Conservation (phyloP, 345 rosid genomes). For the Pugionium dolabratum region DNA sequence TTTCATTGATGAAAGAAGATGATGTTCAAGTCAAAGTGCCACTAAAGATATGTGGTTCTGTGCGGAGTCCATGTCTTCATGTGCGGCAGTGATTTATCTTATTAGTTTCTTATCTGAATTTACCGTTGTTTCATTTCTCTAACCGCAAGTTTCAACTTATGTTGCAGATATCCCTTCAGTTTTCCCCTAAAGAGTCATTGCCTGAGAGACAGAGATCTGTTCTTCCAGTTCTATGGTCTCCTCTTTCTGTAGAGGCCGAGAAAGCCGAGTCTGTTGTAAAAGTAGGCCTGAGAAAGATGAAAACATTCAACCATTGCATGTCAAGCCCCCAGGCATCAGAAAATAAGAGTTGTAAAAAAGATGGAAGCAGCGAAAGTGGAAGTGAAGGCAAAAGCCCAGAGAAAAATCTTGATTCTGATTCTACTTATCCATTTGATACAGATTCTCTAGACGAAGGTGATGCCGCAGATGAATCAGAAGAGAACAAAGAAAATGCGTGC, state of each 20-base stretch:
- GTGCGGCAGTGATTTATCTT: conserved; percentile 19
- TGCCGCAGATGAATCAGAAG: conserved; percentile 83
- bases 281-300: conserved; percentile 87
- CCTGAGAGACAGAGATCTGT: conserved; percentile 36
- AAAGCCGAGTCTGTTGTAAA: conserved; percentile 86
- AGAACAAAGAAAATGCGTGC: conserved; percentile 52
- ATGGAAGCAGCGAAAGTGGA: conserved; percentile 57
- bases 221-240: conserved; percentile 53
- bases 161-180: conserved; percentile 52
- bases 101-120: conserved; percentile 2
- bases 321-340: conserved; percentile 64
- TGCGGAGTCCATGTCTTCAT: conserved; percentile 36
- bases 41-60: conserved; percentile 42
- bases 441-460: conserved; percentile 71
- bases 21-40: conserved; percentile 66
- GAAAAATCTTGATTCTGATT: conserved; percentile 74
- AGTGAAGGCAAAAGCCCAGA: conserved; percentile 63
- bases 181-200: conserved; percentile 38
- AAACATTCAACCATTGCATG: conserved; percentile 71
- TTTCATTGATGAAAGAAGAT: conserved; percentile 56
- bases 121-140: conserved; percentile 28
- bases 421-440: conserved; percentile 73
- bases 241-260: conserved; percentile 57
- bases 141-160: conserved; percentile 4
- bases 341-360: conserved; percentile 24